A percentile compares a stretch with the other conserved stretches of the same genome.
These are phyloP conservation scores for Phytophthora palmivora DNA, from an alignment of 352 stramenopile species.

Conservation along the genomic window DNA sequence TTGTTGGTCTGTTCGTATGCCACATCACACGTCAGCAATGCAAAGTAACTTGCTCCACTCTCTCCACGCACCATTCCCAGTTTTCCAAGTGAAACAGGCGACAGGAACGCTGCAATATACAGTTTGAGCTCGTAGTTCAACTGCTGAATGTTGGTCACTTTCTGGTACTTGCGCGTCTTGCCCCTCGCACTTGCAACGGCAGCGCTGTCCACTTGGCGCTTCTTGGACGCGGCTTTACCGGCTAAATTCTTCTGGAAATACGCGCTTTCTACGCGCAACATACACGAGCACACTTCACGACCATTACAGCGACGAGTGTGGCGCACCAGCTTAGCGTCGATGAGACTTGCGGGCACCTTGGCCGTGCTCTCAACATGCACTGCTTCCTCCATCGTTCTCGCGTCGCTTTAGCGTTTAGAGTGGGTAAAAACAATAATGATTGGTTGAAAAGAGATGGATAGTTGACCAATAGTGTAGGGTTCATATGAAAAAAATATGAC, in stretches of 20 bases:
- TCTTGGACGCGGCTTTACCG: constrained; percentile 49
- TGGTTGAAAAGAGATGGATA: no score
- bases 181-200: constrained; percentile 5
- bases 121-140: constrained; percentile 60
- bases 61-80: constrained; percentile 64
- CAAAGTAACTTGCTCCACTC: neutral
- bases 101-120: constrained; percentile 53
- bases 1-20: constrained; percentile 51
- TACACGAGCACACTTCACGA: constrained; percentile 70
- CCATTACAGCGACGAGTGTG: constrained; percentile 77
- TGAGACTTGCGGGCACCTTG: neutral
- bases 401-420: constrained; percentile 11
- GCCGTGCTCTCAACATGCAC: neutral
- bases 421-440: no score
- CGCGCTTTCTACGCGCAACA: constrained; percentile 67
- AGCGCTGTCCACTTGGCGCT: constrained; percentile 28
- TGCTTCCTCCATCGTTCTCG: constrained; percentile 18
- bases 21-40: constrained; percentile 25
- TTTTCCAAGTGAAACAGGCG: constrained; percentile 43
- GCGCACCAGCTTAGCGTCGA: constrained; percentile 30
- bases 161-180: constrained; percentile 18
- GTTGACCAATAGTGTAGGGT: no score
- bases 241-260: constrained; percentile 74
- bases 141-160: constrained; percentile 58
- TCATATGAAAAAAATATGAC: neutral